phyloP scores from a whole-genome alignment of 805 yeast species.

The Myxozyma kluyveri region DNA sequence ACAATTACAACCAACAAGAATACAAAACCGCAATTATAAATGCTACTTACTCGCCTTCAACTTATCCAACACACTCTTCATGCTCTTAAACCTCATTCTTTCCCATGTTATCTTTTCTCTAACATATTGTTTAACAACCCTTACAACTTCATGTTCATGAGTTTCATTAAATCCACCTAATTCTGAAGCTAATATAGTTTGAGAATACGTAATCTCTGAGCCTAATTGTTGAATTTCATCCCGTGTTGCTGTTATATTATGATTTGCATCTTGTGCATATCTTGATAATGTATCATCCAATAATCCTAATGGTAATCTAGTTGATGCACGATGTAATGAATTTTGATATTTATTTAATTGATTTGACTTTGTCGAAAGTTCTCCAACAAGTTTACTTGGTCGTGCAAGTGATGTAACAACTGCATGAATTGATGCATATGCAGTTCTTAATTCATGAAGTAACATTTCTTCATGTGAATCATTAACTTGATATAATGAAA shows the following conservation, averaged over 20 bases:
- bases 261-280: constrained; percentile 35
- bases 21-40: background rate
- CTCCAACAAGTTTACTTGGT: constrained; percentile 34
- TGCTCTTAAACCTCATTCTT: constrained; percentile 21
- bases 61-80: constrained; percentile 24
- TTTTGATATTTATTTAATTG: constrained; percentile 29
- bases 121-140: constrained; percentile 30
- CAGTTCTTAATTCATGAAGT: constrained; percentile 20
- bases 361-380: constrained; percentile 32
- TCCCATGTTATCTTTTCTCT: constrained; percentile 27
- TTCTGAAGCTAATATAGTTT: constrained; percentile 41
- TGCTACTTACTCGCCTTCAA: background rate
- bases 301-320: constrained; percentile 34
- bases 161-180: constrained; percentile 40
- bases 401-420: constrained; percentile 33
- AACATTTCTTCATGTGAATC: constrained; percentile 22
- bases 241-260: constrained; percentile 34
- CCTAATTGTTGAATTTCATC: constrained; percentile 36
- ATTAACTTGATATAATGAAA: constrained; percentile 19
- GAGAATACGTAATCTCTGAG: constrained; percentile 37
- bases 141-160: constrained; percentile 38
- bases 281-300: constrained; percentile 39
- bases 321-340: constrained; percentile 31
- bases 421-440: constrained; percentile 20
- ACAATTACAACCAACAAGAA: too few relatives aligned